Conservation (phyloP, 768 basidiomycete genomes). For the Phaeolepiota aurea region DNA sequence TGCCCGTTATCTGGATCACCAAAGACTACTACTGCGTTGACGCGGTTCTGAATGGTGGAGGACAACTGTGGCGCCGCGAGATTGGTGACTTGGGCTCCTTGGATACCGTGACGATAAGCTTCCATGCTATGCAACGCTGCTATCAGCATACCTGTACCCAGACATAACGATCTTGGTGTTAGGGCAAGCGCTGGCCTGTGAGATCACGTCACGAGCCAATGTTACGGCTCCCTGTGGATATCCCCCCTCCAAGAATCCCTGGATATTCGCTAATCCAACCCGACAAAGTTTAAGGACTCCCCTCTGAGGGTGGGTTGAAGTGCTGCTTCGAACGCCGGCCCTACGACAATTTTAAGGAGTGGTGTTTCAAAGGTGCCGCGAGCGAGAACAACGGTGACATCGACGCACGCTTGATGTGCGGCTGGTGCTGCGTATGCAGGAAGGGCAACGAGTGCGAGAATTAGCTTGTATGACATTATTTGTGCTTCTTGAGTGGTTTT, state of each 20-base stretch:
- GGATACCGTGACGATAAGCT: conserved; percentile 8
- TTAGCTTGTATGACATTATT: neutral
- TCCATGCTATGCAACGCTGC: conserved; percentile 2
- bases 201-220: conserved; percentile 23
- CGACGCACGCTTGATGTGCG: conserved; percentile 17
- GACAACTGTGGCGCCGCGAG: conserved; percentile 17
- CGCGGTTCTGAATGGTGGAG: conserved; percentile 8
- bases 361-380: conserved; percentile 25
- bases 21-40: conserved; percentile 15
- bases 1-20: conserved; percentile 16
- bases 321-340: conserved; percentile 24
- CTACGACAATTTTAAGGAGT: conserved; percentile 26
- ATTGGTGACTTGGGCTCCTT: conserved; percentile 28
- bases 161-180: conserved; percentile 24
- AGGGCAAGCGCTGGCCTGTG: conserved; percentile 19
- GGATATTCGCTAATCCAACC: conserved; percentile 24
- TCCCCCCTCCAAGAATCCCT: conserved; percentile 29
- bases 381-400: conserved; percentile 27
- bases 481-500: neutral
- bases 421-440: conserved; percentile 14
- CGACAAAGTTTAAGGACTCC: conserved; percentile 23
- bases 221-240: conserved; percentile 22
- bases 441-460: conserved; percentile 10
- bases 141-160: conserved; percentile 19
- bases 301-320: conserved; percentile 18